Percentiles rank a stretch among this genome's conserved stretches.
Evolutionary conservation across 495 filamentous ascomycete species (phyloP).

Genomic region (Tuber magnatum): DNA sequence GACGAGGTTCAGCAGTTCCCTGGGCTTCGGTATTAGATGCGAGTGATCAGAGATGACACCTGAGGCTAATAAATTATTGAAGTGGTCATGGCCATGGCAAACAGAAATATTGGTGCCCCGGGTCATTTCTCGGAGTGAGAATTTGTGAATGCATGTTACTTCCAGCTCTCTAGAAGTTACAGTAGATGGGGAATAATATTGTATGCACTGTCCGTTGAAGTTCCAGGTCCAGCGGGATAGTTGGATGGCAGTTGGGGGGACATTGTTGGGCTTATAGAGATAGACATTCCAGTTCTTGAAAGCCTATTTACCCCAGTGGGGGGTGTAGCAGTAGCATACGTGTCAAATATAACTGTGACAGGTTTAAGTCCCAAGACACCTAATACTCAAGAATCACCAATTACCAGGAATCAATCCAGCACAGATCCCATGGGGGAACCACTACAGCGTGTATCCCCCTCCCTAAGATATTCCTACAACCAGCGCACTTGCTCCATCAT

Average conservation of each 20-base stretch:
- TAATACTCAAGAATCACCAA: background rate
- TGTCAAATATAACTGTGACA: background rate
- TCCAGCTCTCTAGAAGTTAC: background rate
- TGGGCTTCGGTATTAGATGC: background rate
- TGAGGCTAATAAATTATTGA: background rate
- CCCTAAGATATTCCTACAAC: background rate
- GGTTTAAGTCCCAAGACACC: background rate
- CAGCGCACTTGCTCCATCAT: background rate
- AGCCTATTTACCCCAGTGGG: background rate
- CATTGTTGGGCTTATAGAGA: background rate
- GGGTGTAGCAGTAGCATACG: background rate
- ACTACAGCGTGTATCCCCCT: background rate
- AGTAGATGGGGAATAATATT: background rate
- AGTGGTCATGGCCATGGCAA: background rate
- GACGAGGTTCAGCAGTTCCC: background rate
- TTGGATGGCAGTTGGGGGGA: background rate
- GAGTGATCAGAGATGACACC: background rate
- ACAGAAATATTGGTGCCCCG: background rate
- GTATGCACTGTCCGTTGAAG: background rate
- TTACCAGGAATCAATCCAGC: background rate
- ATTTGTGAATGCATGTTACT: background rate
- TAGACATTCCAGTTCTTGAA: background rate
- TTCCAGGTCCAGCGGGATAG: background rate
- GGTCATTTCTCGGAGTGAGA: background rate
- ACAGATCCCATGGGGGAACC: background rate